Base-by-base conservation (phyloP, 805 yeast species). In the Saccharomycopsis babjevae region DNA sequence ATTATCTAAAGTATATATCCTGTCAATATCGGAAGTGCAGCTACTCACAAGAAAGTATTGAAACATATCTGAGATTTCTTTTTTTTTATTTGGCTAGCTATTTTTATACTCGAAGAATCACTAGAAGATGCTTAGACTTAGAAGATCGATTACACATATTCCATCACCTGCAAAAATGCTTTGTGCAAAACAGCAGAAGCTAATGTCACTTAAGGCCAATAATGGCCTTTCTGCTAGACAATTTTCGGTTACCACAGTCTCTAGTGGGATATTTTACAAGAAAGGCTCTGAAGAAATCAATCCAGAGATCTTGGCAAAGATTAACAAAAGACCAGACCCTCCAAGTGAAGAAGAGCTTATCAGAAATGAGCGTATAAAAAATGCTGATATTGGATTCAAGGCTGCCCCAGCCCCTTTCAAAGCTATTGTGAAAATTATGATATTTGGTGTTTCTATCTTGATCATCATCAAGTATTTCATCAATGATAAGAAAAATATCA, bases 401-500 rank as follows among this genome's bases (percentile, higher is more conserved):
- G 62, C 62, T 3, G 16, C 58, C 1, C 64, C 64, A 22, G 56
- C 43, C 22, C 32, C 64, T 25, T 57, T 62, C 32, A 34, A 52
- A 5, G 55, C 36, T n/a, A 57, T 63, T 50, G 54, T 63, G 34
- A 63, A 63, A 56, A 62, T 72, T 38, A 64, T 68, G n/a, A 66
- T 63, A 13, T 64, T 67, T 16, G 73, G 73, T 16, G 62, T 72
- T 10, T 63, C 69, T 0, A 68, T 72, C 1, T 67, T 70, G 36
- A 67, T 69, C 39, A 56, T 67, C 13, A 69, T 69, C 6, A 72
- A 72, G 60, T 57, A 71, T 8, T 65, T 70, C 20, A 72, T 76
- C 32, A 73, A 70, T 60, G 64, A 66, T n/a, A 70, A 68, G 42
- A 75, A 76, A 65, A 76, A 74, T 40, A 68, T 71, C 1, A 64